phyloP scores from a whole-genome alignment of 345 rosid genomes.

The Eucalyptus caleyi region DNA sequence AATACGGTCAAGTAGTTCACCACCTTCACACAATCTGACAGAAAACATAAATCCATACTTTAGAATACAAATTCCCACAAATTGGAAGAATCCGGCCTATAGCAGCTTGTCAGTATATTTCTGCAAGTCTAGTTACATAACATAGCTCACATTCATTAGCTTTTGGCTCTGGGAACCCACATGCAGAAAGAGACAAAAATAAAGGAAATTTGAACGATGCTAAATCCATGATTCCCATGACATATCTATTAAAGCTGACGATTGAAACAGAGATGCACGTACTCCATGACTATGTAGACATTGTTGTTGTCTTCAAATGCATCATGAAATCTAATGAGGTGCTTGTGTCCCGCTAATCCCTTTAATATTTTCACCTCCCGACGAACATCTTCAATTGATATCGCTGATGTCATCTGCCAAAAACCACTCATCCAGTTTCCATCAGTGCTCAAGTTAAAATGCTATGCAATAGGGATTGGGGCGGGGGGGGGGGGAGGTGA shows the following conservation, averaged over 20 bases:
- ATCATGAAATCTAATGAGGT: conserved; percentile 75
- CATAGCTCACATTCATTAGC: neutral
- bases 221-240: neutral
- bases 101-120: neutral
- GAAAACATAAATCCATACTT: neutral
- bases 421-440: neutral
- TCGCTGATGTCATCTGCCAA: conserved; percentile 85
- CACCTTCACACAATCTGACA: conserved; percentile 93
- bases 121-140: neutral
- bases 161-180: neutral
- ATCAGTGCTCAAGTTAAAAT: neutral
- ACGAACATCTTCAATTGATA: conserved; percentile 88
- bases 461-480: neutral
- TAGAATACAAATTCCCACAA: neutral
- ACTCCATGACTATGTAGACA: conserved; percentile 93
- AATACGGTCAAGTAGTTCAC: conserved; percentile 88
- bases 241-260: neutral
- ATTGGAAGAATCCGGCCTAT: neutral
- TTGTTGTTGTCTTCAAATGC: conserved; percentile 72
- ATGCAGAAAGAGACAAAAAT: neutral
- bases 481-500: neutral
- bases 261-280: conserved; percentile 18
- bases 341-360: conserved; percentile 69
- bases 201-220: neutral
- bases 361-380: conserved; percentile 85